phyloP scores from a whole-genome alignment of 176 grass and related monocot genomes.

The Aechmea fasciata region DNA sequence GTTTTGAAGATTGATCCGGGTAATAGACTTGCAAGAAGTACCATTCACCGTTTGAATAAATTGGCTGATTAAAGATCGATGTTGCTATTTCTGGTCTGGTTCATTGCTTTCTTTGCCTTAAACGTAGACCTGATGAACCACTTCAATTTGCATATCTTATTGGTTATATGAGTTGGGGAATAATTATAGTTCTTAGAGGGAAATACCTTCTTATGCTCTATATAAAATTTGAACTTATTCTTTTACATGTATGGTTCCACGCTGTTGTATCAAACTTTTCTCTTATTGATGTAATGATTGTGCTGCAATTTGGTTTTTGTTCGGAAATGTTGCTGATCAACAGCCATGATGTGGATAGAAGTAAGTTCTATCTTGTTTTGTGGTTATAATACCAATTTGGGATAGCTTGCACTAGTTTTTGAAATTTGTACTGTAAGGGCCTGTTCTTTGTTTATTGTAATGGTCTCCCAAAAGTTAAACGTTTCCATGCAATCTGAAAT shows the following conservation, averaged over 20 bases:
- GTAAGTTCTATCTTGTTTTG: too few species aligned
- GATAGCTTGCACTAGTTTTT: too few species aligned
- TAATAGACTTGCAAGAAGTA: constrained; percentile 91
- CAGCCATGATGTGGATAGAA: too few species aligned
- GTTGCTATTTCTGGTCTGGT: constrained; percentile 24
- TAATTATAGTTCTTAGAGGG: constrained; percentile 28
- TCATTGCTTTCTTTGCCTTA: constrained; percentile 25
- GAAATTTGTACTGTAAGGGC: too few species aligned
- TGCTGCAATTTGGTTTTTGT: too few species aligned
- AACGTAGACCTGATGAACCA: constrained; percentile 23
- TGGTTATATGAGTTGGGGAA: constrained; percentile 23
- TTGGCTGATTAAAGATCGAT: constrained; percentile 67
- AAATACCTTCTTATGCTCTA: neutral
- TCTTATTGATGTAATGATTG: neutral
- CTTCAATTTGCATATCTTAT: constrained; percentile 23
- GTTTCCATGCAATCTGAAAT: too few species aligned
- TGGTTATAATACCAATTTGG: too few species aligned
- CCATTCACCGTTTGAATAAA: constrained; percentile 87
- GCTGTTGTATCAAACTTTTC: constrained; percentile 34
- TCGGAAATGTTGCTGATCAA: too few species aligned
- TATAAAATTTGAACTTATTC: constrained; percentile 15
- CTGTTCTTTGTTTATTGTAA: too few species aligned
- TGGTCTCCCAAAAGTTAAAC: too few species aligned
- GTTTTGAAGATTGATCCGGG: constrained; percentile 95
- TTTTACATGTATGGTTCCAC: constrained; percentile 42